Conservation (phyloP, 2,329 filamentous ascomycete genomes). For the Leptographium wingfieldii region DNA sequence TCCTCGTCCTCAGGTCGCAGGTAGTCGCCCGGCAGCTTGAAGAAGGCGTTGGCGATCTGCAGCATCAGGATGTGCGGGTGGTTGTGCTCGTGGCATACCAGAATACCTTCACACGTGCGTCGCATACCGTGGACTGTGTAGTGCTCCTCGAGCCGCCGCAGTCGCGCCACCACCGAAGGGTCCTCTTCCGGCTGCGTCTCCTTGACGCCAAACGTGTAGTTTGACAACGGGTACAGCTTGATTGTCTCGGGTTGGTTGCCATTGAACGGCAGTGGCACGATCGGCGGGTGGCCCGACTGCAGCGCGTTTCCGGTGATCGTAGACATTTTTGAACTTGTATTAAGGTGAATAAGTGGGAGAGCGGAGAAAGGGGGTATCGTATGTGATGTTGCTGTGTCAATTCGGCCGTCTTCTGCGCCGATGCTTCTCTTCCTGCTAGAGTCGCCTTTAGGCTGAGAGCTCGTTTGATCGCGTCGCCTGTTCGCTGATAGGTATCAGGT, state of each 20-base stretch:
- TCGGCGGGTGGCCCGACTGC: constrained; percentile 67
- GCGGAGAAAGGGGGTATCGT: too few species aligned
- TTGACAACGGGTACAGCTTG: constrained; percentile 85
- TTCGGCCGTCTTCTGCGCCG: not conserved
- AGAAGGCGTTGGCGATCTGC: constrained; percentile 98
- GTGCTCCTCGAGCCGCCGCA: constrained; percentile 93
- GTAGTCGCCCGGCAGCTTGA: constrained; percentile 96
- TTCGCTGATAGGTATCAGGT: not conserved
- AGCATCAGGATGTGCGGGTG: constrained; percentile 98
- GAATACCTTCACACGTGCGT: constrained; percentile 88
- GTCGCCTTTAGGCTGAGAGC: not conserved
- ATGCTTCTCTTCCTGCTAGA: not conserved
- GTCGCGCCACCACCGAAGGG: constrained; percentile 80
- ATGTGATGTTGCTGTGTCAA: not conserved
- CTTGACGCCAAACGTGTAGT: constrained; percentile 98
- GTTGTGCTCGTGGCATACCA: constrained; percentile 98
- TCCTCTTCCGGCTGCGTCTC: constrained; percentile 98
- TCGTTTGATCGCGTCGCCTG: not conserved
- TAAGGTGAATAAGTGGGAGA: not conserved
- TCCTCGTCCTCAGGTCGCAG: constrained; percentile 82
- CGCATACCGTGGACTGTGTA: constrained; percentile 90
- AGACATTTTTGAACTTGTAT: constrained; percentile 47
- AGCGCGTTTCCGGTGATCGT: constrained; percentile 66
- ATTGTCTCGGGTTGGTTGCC: constrained; percentile 82
- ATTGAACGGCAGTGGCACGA: constrained; percentile 72